Percentiles rank a stretch among this genome's conserved stretches.
Evolutionary conservation across 1,139 yeast species (phyloP).

Genomic region (Zygosaccharomyces sapae): DNA sequence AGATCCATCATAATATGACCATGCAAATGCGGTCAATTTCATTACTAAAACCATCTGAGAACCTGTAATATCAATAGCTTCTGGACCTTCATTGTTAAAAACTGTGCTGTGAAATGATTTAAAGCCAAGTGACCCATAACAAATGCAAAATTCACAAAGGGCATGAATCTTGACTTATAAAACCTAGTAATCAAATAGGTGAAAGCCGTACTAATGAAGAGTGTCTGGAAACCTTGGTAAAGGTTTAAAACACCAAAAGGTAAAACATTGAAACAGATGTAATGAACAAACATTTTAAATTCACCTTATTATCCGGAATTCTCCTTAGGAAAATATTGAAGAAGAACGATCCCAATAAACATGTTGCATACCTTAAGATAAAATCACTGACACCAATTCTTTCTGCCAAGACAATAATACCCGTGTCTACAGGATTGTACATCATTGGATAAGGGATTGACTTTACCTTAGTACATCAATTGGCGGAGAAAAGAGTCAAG

Average conservation of each 20-base stretch:
- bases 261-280: slow-evolving; percentile 61
- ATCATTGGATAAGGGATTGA: slow-evolving; percentile 14
- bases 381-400: slow-evolving; percentile 67
- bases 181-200: slow-evolving; percentile 64
- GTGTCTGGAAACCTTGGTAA: slow-evolving; percentile 60
- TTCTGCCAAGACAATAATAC: slow-evolving; percentile 43
- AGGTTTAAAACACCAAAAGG: slow-evolving; percentile 73
- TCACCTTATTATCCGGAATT: slow-evolving; percentile 62
- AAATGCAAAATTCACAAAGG: slow-evolving; percentile 77
- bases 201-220: slow-evolving; percentile 61
- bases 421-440: slow-evolving; percentile 32
- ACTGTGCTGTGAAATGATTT: slow-evolving; percentile 69
- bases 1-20: slow-evolving; percentile 85
- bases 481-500: too few species aligned
- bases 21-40: slow-evolving; percentile 88
- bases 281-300: slow-evolving; percentile 63
- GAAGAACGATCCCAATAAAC: slow-evolving; percentile 81
- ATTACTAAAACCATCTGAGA: slow-evolving; percentile 96
- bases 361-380: slow-evolving; percentile 65
- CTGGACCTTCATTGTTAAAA: slow-evolving; percentile 53
- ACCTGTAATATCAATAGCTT: slow-evolving; percentile 80
- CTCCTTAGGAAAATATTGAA: slow-evolving; percentile 77
- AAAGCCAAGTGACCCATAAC: slow-evolving; percentile 74
- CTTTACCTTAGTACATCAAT: neutral
- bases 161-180: slow-evolving; percentile 70